Percentiles rank a stretch among this genome's conserved stretches.
These are phyloP conservation scores for Lathyrus oleraceus DNA, from an alignment of 306 rosid genomes.

Conservation along the genomic window DNA sequence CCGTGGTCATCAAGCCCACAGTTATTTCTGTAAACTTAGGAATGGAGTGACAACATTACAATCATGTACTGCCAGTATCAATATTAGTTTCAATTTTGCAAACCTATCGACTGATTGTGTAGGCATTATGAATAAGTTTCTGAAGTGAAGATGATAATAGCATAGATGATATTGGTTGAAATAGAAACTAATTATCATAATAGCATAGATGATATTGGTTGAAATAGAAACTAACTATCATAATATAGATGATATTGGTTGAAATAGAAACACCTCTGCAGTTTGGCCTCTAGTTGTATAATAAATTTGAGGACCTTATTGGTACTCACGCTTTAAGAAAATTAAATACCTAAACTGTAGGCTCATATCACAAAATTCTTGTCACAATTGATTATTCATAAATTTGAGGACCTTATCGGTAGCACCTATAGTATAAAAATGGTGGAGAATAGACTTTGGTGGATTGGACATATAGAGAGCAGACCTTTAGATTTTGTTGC, in stretches of 20 bases:
- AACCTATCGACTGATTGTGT: slow-evolving; percentile 11
- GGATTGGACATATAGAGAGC: no score
- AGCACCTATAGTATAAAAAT: no score
- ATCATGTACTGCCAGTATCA: slow-evolving; percentile 61
- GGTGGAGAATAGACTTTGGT: no score
- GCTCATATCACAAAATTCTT: slow-evolving; percentile 24
- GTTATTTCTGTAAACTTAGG: slow-evolving; percentile 53
- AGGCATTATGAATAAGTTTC: slow-evolving; percentile 24
- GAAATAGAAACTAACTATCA: neutral
- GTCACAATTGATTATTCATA: neutral
- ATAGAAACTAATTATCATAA: slow-evolving; percentile 3
- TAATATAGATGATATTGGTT: slow-evolving; percentile 15
- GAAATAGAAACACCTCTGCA: slow-evolving; percentile 2
- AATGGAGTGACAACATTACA: slow-evolving; percentile 50
- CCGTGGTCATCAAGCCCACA: slow-evolving; percentile 71
- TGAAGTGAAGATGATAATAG: slow-evolving; percentile 19
- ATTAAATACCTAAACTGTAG: slow-evolving; percentile 14
- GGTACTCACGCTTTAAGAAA: slow-evolving; percentile 6
- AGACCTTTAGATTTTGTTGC: no score
- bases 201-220: slow-evolving; percentile 15
- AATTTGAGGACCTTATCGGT: neutral
- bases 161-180: slow-evolving; percentile 11
- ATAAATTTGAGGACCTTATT: slow-evolving; percentile 11
- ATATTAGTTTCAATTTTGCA: slow-evolving; percentile 31
- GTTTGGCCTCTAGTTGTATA: slow-evolving; percentile 7